phyloP scores from a whole-genome alignment of 192 early-diverging fungal species.

The Jimgerdemannia lactiflua region DNA sequence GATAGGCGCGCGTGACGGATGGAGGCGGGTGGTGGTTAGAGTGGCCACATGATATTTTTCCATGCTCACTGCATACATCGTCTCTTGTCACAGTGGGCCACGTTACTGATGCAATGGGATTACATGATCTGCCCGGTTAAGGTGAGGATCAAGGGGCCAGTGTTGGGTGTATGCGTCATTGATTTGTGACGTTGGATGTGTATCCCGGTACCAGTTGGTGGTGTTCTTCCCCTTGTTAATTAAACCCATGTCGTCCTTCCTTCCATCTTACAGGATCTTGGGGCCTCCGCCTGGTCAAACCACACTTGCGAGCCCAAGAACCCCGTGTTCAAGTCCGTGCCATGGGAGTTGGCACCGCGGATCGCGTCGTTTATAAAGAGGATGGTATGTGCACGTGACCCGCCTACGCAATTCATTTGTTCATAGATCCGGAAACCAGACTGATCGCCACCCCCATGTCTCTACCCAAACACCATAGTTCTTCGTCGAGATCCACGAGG shows the following conservation, averaged over 20 bases:
- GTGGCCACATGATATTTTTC: neutral
- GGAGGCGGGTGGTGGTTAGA: no score
- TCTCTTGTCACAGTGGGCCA: constrained; percentile 29
- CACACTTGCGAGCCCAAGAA: constrained; percentile 52
- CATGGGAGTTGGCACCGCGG: constrained; percentile 21
- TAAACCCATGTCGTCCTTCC: neutral
- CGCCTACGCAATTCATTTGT: neutral
- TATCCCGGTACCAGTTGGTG: no score
- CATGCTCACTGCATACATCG: neutral
- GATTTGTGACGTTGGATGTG: neutral
- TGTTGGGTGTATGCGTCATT: neutral
- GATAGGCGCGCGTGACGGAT: neutral
- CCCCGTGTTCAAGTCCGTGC: constrained; percentile 47
- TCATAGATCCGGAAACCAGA: neutral
- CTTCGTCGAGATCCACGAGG: constrained; percentile 11
- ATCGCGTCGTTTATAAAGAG: constrained; percentile 7
- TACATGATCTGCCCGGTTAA: constrained; percentile 62
- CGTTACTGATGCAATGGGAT: constrained; percentile 45
- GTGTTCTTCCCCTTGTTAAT: neutral
- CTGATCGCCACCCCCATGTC: neutral
- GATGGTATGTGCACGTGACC: constrained; percentile 9
- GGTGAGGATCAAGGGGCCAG: constrained; percentile 14
- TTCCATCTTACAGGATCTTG: constrained; percentile 32
- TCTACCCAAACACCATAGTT: no score
- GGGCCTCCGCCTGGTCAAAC: constrained; percentile 43